Percentiles rank a stretch among this genome's conserved stretches.
These are phyloP conservation scores for Xylaria bambusicola DNA, from an alignment of 495 filamentous ascomycete species.

Conservation along the genomic window DNA sequence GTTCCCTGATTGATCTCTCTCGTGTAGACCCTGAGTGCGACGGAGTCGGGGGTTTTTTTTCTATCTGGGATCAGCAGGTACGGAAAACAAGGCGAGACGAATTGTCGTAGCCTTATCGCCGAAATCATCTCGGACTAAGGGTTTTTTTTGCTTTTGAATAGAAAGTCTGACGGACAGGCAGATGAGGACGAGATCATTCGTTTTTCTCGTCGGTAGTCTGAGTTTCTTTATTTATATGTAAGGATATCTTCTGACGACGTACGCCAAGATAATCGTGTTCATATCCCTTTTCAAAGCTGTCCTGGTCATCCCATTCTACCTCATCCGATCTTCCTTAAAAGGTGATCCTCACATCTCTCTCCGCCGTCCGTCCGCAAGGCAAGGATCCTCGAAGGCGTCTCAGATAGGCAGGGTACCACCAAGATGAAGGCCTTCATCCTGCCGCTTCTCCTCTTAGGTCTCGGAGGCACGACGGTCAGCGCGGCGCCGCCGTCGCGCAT, in stretches of 20 bases:
- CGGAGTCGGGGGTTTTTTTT: no score
- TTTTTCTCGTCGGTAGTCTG: no score
- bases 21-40: no score
- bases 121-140: no score
- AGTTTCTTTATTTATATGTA: no score
- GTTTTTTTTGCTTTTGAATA: no score
- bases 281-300: not conserved
- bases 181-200: no score
- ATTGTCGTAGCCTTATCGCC: no score
- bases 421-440: constrained; percentile 17
- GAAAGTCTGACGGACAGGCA: no score
- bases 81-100: no score
- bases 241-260: not conserved
- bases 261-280: not conserved
- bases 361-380: not conserved
- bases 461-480: constrained; percentile 7
- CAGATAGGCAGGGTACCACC: not conserved
- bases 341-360: not conserved
- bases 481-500: constrained; percentile 21
- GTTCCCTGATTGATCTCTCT: no score
- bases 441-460: constrained; percentile 15
- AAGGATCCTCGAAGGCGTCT: not conserved
- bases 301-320: not conserved
- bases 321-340: not conserved
- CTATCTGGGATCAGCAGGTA: no score